phyloP scores from a whole-genome alignment of 176 grass and related monocot genomes.

The Chrysopogon serrulatus region DNA sequence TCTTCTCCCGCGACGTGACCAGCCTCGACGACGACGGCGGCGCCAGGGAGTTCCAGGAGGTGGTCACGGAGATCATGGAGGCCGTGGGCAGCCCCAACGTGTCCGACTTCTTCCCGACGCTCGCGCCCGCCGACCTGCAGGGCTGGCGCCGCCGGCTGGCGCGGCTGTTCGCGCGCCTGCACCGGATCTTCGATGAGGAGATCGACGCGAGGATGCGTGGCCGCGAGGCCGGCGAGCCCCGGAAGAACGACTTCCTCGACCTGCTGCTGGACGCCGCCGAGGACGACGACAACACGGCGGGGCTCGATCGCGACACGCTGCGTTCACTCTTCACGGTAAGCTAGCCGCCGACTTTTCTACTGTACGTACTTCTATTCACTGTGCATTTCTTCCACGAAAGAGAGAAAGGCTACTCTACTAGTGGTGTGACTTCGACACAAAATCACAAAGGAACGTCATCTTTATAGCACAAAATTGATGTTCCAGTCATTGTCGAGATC shows the following conservation, averaged over 20 bases:
- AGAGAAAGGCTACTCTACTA: no score
- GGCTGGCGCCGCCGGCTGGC: slow-evolving; percentile 8
- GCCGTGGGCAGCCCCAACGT: slow-evolving; percentile 16
- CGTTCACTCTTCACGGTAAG: slow-evolving; percentile 27
- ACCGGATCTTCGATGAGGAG: slow-evolving; percentile 34
- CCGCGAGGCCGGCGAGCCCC: not conserved
- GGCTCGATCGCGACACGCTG: slow-evolving; percentile 17
- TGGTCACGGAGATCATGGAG: slow-evolving; percentile 29
- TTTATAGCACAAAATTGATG: no score
- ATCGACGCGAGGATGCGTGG: slow-evolving; percentile 18
- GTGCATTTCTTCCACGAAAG: not conserved
- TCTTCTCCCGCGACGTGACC: slow-evolving; percentile 43
- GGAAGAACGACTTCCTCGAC: slow-evolving; percentile 41
- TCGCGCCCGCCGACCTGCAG: slow-evolving; percentile 43
- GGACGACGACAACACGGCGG: not conserved
- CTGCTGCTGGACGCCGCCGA: slow-evolving; percentile 21
- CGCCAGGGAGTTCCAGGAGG: slow-evolving; percentile 30
- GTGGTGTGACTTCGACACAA: no score
- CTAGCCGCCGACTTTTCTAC: not conserved
- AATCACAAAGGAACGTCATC: no score
- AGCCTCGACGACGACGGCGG: not conserved
- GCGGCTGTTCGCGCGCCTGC: not conserved
- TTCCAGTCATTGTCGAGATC: no score
- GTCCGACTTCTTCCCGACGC: slow-evolving; percentile 59
- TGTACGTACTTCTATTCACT: not conserved